Evolutionary conservation across 805 yeast genomes (phyloP), one percentile per base, ranked within the genome.

Genomic region (Saturnispora hagleri): DNA sequence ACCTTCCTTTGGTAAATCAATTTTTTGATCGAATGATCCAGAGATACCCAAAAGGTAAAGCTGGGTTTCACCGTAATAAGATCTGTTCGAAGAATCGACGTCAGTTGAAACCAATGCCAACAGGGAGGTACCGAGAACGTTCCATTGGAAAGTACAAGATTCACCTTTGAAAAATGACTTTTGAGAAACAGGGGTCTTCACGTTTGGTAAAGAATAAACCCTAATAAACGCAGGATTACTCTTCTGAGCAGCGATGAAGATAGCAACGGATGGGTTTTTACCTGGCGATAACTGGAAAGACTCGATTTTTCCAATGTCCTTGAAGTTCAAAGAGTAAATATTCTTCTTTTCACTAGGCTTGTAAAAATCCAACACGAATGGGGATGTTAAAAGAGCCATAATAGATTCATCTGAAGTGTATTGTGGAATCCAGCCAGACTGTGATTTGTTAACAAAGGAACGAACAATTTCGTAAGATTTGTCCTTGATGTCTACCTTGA

Each of bases 81-180:
- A 85, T 73, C 91, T 84, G 67, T 95, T 95, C 34, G 95, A 80
- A 33, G 93, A 76, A 70, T 93, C 99, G 60, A 91, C 96, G 69
- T 93, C 99, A 27, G 97, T 93, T 45, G 93, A 86, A 5, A 97
- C 95, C 60, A 90, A 77, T 46, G 96, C 97, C 63, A 95, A 73
- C 55, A 91, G 74, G 6, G 97, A 95, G 54, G 97, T 93, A 54
- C 99, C 99, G 57, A 89, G 76, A 35, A 81, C 77, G 69, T 95
- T 93, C 99, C 99, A 93, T 66, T 80, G 84, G 72, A 93, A 79
- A 60, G 80, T 84, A 69, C 97, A 93, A 58, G 86, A 80, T 66
- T 93, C 99, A 48, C 97, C 98, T 71, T 91, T 90, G 79, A 93
- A 93, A 62, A 93, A 88, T 53, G 88, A 81, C 68, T 91, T 93